Conservation (phyloP, 768 basidiomycete genomes). For the Tricholoma hemisulphureum region DNA sequence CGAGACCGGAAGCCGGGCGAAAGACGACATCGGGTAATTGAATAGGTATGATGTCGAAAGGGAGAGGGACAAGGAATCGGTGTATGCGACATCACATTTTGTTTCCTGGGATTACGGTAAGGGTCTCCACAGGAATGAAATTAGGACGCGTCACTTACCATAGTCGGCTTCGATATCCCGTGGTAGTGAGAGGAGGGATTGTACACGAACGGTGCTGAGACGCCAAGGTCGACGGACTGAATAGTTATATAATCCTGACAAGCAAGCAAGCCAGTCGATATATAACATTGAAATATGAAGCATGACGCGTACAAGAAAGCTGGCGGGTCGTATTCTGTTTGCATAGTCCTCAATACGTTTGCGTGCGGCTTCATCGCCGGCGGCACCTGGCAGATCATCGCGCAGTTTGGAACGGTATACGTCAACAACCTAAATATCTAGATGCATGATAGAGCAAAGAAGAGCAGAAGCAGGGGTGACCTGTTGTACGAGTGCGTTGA, state of each 20-base stretch:
- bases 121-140: not conserved
- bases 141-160: slow-evolving; percentile 25
- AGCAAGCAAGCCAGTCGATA: not conserved
- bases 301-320: slow-evolving; percentile 59
- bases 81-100: slow-evolving; percentile 82
- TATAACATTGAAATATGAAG: slow-evolving; percentile 1
- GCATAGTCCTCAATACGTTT: slow-evolving; percentile 76
- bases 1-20: slow-evolving; percentile 80
- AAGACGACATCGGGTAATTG: slow-evolving; percentile 81
- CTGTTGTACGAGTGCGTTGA: slow-evolving; percentile 83
- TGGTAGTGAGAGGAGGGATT: slow-evolving; percentile 58
- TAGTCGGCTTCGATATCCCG: slow-evolving; percentile 20
- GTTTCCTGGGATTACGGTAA: slow-evolving; percentile 51
- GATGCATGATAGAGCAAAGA: not conserved
- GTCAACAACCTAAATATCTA: slow-evolving; percentile 53
- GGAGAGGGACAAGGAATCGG: slow-evolving; percentile 80
- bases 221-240: slow-evolving; percentile 80
- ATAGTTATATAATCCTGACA: slow-evolving; percentile 80
- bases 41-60: slow-evolving; percentile 80
- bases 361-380: slow-evolving; percentile 84
- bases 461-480: slow-evolving; percentile 35
- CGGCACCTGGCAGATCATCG: slow-evolving; percentile 61
- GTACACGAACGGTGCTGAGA: slow-evolving; percentile 73
- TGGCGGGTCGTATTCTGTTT: slow-evolving; percentile 70
- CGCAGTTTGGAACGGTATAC: slow-evolving; percentile 78